Percentiles rank a stretch among this genome's conserved stretches.
Conservation (phyloP, 2,329 filamentous ascomycete genomes). For the Cladosporium austrohemisphaericum region DNA sequence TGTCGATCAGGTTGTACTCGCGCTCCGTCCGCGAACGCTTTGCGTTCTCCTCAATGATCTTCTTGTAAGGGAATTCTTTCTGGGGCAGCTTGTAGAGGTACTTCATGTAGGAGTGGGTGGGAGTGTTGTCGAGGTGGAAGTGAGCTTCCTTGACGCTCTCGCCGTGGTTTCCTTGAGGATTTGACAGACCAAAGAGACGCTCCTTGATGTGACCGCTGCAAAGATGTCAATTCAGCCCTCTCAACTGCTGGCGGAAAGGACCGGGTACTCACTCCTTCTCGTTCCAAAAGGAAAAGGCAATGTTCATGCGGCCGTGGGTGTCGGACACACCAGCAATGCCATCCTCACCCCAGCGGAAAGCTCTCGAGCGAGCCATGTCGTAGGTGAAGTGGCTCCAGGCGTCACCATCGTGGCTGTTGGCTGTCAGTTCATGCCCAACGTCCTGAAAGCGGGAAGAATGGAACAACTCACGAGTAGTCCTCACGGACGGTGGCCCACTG, state of each 20-base stretch:
- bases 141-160: slow-evolving; percentile 96
- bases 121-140: slow-evolving; percentile 94
- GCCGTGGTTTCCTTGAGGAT: slow-evolving; percentile 94
- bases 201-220: slow-evolving; percentile 86
- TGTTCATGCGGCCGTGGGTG: slow-evolving; percentile 84
- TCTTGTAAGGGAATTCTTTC: slow-evolving; percentile 83
- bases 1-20: slow-evolving; percentile 91
- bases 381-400: slow-evolving; percentile 97
- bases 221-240: slow-evolving; percentile 1
- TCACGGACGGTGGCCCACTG: slow-evolving; percentile 79
- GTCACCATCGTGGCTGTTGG: slow-evolving; percentile 71
- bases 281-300: slow-evolving; percentile 97
- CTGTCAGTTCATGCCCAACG: slow-evolving; percentile 16
- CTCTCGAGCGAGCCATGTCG: slow-evolving; percentile 81
- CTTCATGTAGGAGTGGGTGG: slow-evolving; percentile 96
- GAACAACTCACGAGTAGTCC: slow-evolving; percentile 71
- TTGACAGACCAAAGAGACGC: slow-evolving; percentile 88
- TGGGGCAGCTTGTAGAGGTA: slow-evolving; percentile 97
- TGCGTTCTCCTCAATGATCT: slow-evolving; percentile 80
- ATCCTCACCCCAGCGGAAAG: slow-evolving; percentile 94
- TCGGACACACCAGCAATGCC: slow-evolving; percentile 95
- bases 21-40: slow-evolving; percentile 69
- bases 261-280: slow-evolving; percentile 83
- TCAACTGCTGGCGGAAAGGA: neutral
- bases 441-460: neutral